phyloP scores from a whole-genome alignment of 1,139 yeast genomes.

The Meyerozyma sp. region DNA sequence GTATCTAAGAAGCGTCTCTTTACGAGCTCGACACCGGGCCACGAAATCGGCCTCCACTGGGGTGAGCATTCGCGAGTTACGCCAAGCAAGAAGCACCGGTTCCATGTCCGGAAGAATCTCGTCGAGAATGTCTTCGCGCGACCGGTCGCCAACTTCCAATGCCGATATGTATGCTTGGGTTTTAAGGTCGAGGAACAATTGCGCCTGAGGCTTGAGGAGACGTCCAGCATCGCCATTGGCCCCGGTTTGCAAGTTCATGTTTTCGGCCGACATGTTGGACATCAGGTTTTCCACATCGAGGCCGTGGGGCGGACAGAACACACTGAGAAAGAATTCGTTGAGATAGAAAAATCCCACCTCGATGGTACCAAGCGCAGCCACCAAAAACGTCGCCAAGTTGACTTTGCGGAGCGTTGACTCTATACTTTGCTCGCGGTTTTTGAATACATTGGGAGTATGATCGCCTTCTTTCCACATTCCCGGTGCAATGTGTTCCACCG shows the following conservation, averaged over 20 bases:
- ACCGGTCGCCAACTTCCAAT: constrained; percentile 64
- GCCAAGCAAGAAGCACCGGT: constrained; percentile 43
- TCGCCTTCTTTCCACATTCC: constrained; percentile 67
- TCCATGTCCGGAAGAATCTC: constrained; percentile 72
- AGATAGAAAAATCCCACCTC: constrained; percentile 85
- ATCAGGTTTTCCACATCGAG: constrained; percentile 39
- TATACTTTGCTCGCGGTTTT: constrained; percentile 57
- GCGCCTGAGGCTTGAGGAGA: constrained; percentile 74
- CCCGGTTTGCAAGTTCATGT: constrained; percentile 34
- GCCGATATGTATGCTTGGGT: constrained; percentile 95
- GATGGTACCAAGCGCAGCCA: constrained; percentile 78
- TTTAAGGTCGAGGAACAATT: constrained; percentile 74
- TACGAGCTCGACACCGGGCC: constrained; percentile 63
- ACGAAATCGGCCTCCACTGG: constrained; percentile 73
- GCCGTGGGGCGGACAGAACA: constrained; percentile 65
- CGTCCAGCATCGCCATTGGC: constrained; percentile 47
- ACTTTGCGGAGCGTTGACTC: constrained; percentile 75
- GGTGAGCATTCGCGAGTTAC: constrained; percentile 35
- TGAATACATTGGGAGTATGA: constrained; percentile 51
- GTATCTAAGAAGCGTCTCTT: constrained; percentile 51
- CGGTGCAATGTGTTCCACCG: constrained; percentile 55
- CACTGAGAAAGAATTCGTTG: constrained; percentile 77
- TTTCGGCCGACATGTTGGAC: constrained; percentile 31
- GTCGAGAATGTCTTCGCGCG: constrained; percentile 65
- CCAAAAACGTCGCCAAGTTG: constrained; percentile 78